Evolutionary conservation across 2,329 filamentous ascomycete species (phyloP).

Genomic region (Penicillium sp.): DNA sequence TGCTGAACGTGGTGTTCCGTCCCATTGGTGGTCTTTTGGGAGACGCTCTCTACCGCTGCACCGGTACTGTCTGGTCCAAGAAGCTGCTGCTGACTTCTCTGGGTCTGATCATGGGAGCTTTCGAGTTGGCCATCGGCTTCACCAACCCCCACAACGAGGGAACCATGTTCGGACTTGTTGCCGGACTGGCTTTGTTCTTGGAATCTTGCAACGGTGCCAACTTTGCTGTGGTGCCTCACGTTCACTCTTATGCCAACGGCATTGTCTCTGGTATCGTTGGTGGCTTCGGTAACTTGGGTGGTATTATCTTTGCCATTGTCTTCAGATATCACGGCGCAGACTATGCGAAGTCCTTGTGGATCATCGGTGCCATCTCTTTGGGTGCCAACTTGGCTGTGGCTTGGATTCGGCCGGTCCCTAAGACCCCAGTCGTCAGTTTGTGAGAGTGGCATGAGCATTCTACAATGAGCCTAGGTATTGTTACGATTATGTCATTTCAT

Average conservation of each 20-base stretch:
- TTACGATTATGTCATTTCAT: background rate
- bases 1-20: conserved; percentile 55
- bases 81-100: conserved; percentile 64
- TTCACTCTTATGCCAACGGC: conserved; percentile 79
- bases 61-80: conserved; percentile 63
- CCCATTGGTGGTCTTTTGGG: conserved; percentile 56
- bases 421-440: conserved; percentile 48
- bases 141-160: conserved; percentile 63
- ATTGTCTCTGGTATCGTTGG: conserved; percentile 77
- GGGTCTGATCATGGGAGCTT: conserved; percentile 59
- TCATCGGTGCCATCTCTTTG: conserved; percentile 77
- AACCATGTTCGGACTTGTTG: conserved; percentile 76
- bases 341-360: conserved; percentile 75
- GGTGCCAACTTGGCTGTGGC: conserved; percentile 67
- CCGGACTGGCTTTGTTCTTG: conserved; percentile 77
- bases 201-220: conserved; percentile 85
- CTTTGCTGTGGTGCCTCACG: conserved; percentile 84
- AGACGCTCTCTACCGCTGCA: conserved; percentile 59
- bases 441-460: background rate
- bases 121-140: conserved; percentile 67
- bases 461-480: background rate
- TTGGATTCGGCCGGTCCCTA: conserved; percentile 65
- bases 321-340: conserved; percentile 73
- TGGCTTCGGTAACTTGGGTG: conserved; percentile 80
- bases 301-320: conserved; percentile 80